These are phyloP conservation scores for Hebeloma cylindrosporum DNA, from an alignment of 768 basidiomycete species.

Conservation along the genomic window DNA sequence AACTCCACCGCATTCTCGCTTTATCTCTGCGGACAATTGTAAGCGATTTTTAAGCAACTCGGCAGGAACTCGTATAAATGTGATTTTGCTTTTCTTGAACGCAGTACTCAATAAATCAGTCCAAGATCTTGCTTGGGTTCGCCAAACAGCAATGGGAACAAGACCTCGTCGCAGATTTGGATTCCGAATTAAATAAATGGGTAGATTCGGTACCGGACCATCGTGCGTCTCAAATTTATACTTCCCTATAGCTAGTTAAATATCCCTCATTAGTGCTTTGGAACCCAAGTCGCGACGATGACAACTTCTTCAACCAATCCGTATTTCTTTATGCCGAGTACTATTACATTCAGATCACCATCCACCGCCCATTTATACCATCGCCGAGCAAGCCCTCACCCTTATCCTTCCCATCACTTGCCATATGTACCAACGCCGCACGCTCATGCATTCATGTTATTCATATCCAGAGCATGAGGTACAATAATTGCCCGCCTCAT, in stretches of 20 bases:
- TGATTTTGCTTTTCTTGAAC: no score
- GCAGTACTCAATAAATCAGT: conserved; percentile 41
- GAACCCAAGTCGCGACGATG: conserved; percentile 24
- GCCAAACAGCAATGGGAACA: conserved; percentile 59
- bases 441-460: conserved; percentile 69
- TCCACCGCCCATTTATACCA: conserved; percentile 75
- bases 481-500: no score
- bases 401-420: conserved; percentile 56
- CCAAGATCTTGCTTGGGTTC: conserved; percentile 35
- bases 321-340: conserved; percentile 44
- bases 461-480: no score
- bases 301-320: conserved; percentile 49
- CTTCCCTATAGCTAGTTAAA: conserved; percentile 3
- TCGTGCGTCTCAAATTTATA: background rate
- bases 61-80: no score
- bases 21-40: conserved; percentile 64
- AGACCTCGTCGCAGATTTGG: conserved; percentile 57
- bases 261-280: conserved; percentile 25
- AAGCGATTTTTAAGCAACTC: no score
- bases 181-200: conserved; percentile 63
- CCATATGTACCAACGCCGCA: conserved; percentile 73
- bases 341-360: conserved; percentile 59
- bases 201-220: conserved; percentile 32
- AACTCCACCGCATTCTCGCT: conserved; percentile 59
- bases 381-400: conserved; percentile 37